Evolutionary conservation across 176 grass and related monocot genomes (phyloP).

Genomic region (Oryza longistaminata): DNA sequence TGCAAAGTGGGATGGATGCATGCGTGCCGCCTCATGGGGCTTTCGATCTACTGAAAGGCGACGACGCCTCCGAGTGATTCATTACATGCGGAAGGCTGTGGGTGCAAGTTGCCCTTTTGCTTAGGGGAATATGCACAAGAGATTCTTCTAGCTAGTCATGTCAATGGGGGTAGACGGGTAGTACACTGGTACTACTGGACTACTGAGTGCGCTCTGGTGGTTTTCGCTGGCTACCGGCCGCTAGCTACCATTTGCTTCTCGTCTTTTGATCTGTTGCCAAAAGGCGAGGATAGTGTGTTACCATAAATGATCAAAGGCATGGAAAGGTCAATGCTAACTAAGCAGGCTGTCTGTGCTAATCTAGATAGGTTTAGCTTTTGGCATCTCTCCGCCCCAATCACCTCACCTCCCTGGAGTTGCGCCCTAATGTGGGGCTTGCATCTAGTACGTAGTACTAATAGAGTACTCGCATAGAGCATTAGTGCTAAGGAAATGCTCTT

Average conservation of each 20-base stretch:
- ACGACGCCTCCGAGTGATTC: constrained; percentile 19
- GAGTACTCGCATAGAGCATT: not conserved
- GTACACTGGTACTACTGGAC: not conserved
- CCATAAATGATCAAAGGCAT: constrained; percentile 3
- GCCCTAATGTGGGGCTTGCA: not conserved
- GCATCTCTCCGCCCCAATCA: not conserved
- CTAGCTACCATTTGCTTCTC: not conserved
- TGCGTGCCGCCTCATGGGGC: not conserved
- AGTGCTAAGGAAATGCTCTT: not conserved
- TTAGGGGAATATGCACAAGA: constrained; percentile 43
- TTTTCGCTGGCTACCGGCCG: not conserved
- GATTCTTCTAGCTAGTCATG: constrained; percentile 32
- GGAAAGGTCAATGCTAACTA: constrained; percentile 21
- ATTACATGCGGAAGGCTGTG: not conserved
- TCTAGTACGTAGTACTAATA: not conserved
- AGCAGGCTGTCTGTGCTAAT: not conserved
- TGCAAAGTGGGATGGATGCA: not conserved
- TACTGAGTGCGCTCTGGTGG: constrained; percentile 14
- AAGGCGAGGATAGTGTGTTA: not conserved
- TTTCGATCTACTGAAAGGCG: constrained; percentile 24
- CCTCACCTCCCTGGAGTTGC: not conserved
- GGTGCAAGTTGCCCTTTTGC: constrained; percentile 19
- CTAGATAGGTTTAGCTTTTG: not conserved
- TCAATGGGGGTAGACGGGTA: not conserved
- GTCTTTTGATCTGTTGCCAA: constrained; percentile 30